phyloP scores from a whole-genome alignment of 139 green algal genomes.

The Chlamydomonas sphaeroides region DNA sequence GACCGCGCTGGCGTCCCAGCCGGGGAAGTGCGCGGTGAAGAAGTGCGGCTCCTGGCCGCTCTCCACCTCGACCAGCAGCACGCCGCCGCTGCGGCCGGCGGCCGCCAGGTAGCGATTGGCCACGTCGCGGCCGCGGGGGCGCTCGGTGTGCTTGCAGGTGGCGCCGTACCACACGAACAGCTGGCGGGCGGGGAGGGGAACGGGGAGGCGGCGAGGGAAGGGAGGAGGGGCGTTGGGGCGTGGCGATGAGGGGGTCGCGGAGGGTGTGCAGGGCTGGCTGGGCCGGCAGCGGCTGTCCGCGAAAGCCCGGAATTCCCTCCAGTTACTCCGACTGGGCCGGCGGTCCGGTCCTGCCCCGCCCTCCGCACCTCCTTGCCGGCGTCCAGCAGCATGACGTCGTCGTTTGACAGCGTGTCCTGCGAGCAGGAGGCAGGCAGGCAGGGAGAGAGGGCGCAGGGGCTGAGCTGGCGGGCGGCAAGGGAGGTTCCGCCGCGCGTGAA shows the following conservation, averaged over 20 bases:
- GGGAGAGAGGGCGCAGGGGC: too few species aligned
- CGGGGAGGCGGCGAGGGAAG: too few species aligned
- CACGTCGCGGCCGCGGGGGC: constrained; percentile 13
- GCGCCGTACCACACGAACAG: constrained; percentile 29
- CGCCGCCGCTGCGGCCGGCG: neutral
- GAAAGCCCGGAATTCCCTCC: too few species aligned
- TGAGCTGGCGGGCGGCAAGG: too few species aligned
- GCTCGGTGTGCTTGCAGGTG: constrained; percentile 16
- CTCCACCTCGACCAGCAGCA: constrained; percentile 13
- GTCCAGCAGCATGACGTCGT: constrained; percentile 42
- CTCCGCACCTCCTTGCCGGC: neutral
- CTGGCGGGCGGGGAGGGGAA: neutral
- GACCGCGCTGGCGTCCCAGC: constrained; percentile 6
- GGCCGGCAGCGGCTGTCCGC: too few species aligned
- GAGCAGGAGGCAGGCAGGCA: too few species aligned
- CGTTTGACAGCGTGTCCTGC: neutral
- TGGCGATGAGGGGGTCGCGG: too few species aligned
- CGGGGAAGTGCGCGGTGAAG: constrained; percentile 34
- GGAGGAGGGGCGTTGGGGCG: neutral
- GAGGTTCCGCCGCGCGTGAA: too few species aligned
- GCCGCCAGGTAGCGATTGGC: constrained; percentile 17
- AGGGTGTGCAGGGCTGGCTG: too few species aligned
- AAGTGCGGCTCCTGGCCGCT: constrained; percentile 13
- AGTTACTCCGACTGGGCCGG: too few species aligned
- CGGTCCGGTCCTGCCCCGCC: neutral